Evolutionary conservation across 1,139 yeast species (phyloP).

Genomic region (Eremothecium gossypii): DNA sequence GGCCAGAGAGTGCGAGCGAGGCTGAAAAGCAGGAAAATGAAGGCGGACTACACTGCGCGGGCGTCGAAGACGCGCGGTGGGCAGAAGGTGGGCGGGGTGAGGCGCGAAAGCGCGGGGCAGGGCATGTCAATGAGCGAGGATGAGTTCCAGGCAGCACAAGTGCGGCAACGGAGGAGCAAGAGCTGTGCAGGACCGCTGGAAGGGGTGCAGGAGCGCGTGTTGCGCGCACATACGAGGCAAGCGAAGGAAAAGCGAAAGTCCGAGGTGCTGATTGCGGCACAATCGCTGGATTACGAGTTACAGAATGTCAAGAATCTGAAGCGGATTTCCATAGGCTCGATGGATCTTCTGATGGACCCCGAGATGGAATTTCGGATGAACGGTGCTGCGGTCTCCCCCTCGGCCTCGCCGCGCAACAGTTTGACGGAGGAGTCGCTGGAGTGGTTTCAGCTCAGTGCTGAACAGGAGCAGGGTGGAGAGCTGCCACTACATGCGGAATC

Average conservation of each 20-base stretch:
- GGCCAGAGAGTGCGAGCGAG: too few relatives aligned
- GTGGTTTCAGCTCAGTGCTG: not conserved
- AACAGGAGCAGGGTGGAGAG: slow-evolving; percentile 1
- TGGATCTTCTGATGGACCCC: slow-evolving; percentile 29
- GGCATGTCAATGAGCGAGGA: too few relatives aligned
- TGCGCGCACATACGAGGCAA: not conserved
- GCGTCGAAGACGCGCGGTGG: too few relatives aligned
- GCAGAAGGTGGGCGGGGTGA: too few relatives aligned
- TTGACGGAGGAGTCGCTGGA: slow-evolving; percentile 2
- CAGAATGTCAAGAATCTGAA: slow-evolving; percentile 28
- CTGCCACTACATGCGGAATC: slow-evolving; percentile 1
- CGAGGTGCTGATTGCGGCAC: slow-evolving; percentile 29
- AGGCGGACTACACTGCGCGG: too few relatives aligned
- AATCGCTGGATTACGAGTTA: slow-evolving; percentile 27
- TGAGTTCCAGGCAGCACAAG: too few relatives aligned
- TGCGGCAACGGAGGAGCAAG: too few relatives aligned
- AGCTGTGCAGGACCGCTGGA: too few relatives aligned
- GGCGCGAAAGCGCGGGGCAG: too few relatives aligned
- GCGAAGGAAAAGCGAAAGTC: slow-evolving; percentile 24
- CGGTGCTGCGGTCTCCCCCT: slow-evolving; percentile 10
- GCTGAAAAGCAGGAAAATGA: too few relatives aligned
- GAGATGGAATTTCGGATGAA: slow-evolving; percentile 23
- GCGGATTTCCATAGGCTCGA: slow-evolving; percentile 30
- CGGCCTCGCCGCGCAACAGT: slow-evolving; percentile 5
- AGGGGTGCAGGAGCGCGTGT: not conserved